Evolutionary conservation across 2,329 filamentous ascomycete species (phyloP), one percentile per base, ranked within the genome.

Genomic region (Stagonosporopsis tanaceti): DNA sequence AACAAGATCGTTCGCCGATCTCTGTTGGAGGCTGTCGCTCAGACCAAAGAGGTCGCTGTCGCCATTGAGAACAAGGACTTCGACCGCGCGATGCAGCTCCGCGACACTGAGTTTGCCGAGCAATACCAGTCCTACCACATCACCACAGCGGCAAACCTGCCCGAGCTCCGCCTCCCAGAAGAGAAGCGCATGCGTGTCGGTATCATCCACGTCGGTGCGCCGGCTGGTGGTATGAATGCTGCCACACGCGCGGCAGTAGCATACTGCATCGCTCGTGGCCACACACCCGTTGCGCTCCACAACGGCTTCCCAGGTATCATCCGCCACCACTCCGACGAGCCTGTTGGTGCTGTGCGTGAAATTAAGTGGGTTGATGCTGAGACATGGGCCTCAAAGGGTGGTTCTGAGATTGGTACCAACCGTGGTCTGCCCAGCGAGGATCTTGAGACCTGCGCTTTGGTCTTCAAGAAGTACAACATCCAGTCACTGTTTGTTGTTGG

Each of bases 331-430:
- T 89, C 82, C 30, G 94, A 98, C 73, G 82, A 88, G 70, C 93
- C 93, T 0, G 59, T 92, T 0, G 90, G 93, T 37, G 87, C 95
- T 2, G 93, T 99, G 8, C 89, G 93, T 30, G 86, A 90, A 37
- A 91, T 98, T 58, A 82, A 89, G 66, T 99, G 95, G 95, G 85
- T 98, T 20, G 95, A 98, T 73, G 93, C 96, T 5, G 94, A 98
- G 74, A 84, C 87, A 60, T 99, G 95, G 95, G 93, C 94, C 14
- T 97, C 93, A 79, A 94, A 93, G 79, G 95, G 95, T 74, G 95
- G 95, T 60, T 98, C 93, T 2, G 95, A 99, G 76, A 98, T 99
- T 70, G 95, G 95, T 66, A 99, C 94, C 25, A 99, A 99, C 82
- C 91, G 95, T 69, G 93, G 93, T 71, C 86, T 98, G 30, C 95